Conservation (phyloP, 768 basidiomycete species). For the Lentinula sp. region DNA sequence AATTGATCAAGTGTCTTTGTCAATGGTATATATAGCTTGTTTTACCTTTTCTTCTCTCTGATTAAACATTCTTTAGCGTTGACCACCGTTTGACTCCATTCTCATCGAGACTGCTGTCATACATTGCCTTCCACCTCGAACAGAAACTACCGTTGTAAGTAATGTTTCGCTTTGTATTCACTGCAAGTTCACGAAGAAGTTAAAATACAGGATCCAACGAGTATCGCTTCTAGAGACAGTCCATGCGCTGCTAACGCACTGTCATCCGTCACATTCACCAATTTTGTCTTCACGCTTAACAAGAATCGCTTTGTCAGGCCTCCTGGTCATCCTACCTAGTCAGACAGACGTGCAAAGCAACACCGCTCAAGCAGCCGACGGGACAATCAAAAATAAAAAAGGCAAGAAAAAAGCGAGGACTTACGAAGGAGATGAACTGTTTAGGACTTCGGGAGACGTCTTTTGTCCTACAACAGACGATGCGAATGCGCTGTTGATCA, state of each 20-base stretch:
- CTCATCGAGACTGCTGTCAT: slow-evolving; percentile 41
- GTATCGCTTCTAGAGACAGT: slow-evolving; percentile 40
- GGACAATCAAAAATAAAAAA: slow-evolving; percentile 34
- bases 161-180: slow-evolving; percentile 2
- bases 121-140: slow-evolving; percentile 59
- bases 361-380: slow-evolving; percentile 12
- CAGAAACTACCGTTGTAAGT: slow-evolving; percentile 42
- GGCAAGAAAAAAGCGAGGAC: slow-evolving; percentile 65
- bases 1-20: slow-evolving; percentile 41
- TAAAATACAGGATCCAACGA: slow-evolving; percentile 26
- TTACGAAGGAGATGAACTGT: slow-evolving; percentile 72
- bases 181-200: neutral
- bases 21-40: slow-evolving; percentile 31
- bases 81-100: slow-evolving; percentile 51
- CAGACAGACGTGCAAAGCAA: slow-evolving; percentile 22
- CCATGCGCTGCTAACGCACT: slow-evolving; percentile 33
- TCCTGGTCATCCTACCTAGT: slow-evolving; percentile 42
- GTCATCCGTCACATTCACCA: slow-evolving; percentile 41
- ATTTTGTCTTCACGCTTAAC: slow-evolving; percentile 47
- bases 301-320: slow-evolving; percentile 42
- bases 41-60: neutral
- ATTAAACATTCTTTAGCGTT: slow-evolving; percentile 22
- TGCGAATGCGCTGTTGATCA: slow-evolving; percentile 42
- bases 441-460: slow-evolving; percentile 41
- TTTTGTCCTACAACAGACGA: slow-evolving; percentile 46